Evolutionary conservation across 768 basidiomycete genomes (phyloP).

Genomic region (Termitomyces sp.): DNA sequence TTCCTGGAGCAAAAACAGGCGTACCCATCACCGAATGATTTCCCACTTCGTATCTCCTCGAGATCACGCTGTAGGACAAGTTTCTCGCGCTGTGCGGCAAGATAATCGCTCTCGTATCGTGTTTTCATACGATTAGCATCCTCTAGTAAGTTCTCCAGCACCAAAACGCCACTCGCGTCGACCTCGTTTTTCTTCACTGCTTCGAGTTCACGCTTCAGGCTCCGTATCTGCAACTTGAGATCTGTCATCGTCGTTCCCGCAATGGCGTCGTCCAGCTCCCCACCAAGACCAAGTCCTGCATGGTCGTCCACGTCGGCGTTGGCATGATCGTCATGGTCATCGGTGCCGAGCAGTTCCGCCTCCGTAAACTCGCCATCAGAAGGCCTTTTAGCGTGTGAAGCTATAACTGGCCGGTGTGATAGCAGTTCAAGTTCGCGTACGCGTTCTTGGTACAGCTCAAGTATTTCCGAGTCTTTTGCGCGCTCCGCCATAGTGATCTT

Average conservation of each 20-base stretch:
- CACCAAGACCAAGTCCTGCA: constrained; percentile 63
- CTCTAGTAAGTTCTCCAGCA: constrained; percentile 89
- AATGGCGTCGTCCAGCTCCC: constrained; percentile 86
- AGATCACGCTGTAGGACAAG: constrained; percentile 76
- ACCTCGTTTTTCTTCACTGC: constrained; percentile 70
- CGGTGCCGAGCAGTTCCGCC: constrained; percentile 31
- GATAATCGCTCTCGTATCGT: constrained; percentile 85
- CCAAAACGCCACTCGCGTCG: constrained; percentile 73
- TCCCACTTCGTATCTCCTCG: constrained; percentile 90
- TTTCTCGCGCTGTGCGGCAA: constrained; percentile 80
- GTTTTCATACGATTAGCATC: constrained; percentile 90
- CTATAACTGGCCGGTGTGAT: constrained; percentile 47
- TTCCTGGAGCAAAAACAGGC: constrained; percentile 19
- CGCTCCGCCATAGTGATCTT: constrained; percentile 70
- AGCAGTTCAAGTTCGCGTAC: constrained; percentile 82
- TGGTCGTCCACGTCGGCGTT: constrained; percentile 35
- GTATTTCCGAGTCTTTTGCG: constrained; percentile 75
- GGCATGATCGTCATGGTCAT: neutral
- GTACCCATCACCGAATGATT: constrained; percentile 78
- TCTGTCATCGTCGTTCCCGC: constrained; percentile 88
- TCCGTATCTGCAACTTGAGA: constrained; percentile 83
- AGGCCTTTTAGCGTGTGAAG: constrained; percentile 20
- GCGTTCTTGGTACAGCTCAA: constrained; percentile 89
- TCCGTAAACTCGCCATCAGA: constrained; percentile 21
- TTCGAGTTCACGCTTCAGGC: constrained; percentile 78